Evolutionary conservation across 2,329 filamentous ascomycete species (phyloP), one percentile per base, ranked within the genome.

Genomic region (Gaeumannomyces sp.): DNA sequence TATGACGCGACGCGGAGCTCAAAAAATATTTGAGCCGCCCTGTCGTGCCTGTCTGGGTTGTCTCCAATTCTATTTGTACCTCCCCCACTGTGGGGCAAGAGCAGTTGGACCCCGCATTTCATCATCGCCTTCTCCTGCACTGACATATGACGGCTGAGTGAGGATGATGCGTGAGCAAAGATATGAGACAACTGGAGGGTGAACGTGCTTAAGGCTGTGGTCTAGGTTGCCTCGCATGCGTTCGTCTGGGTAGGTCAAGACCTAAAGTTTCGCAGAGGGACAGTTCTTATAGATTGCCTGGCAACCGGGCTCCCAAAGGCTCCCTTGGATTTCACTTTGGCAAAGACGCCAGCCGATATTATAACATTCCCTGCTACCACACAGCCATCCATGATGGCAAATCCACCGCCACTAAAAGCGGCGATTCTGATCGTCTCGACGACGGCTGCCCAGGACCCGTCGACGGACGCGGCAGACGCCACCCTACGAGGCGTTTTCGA

Each of bases 351-450:
- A 14, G 5, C 35, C 13, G 10, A 14, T 16, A 5, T 19, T 38
- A 53, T 53, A n/a, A 53, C 19, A n/a, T 53, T 38, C 35, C 6
- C 7, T 53, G 45, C 45, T 8, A 4, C 22, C 45, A 53, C 16
- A 4, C 19, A 53, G 45, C 2, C 22, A 22, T 53, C 45, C 45
- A n/a, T n/a, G 6, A 53, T 53, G 45, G 45, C 45, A n/a, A 22
- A 53, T 53, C 45, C 16, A 56, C 65, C 70, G 60, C 71, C 80
- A 64, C 80, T 98, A 16, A 89, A 81, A 73, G 89, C 88, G 45
- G 91, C 90, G 10, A 88, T 99, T 61, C 82, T 99, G 64, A 84
- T 98, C 69, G 84, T 99, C 56, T 98, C 95, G 1, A 96, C 96
- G 62, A 99, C 95, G 7, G 95, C 93, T 7, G 87, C 89, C 11